phyloP scores from a whole-genome alignment of 371 early-diverging fungal genomes.

The Sporodiniella umbellata region DNA sequence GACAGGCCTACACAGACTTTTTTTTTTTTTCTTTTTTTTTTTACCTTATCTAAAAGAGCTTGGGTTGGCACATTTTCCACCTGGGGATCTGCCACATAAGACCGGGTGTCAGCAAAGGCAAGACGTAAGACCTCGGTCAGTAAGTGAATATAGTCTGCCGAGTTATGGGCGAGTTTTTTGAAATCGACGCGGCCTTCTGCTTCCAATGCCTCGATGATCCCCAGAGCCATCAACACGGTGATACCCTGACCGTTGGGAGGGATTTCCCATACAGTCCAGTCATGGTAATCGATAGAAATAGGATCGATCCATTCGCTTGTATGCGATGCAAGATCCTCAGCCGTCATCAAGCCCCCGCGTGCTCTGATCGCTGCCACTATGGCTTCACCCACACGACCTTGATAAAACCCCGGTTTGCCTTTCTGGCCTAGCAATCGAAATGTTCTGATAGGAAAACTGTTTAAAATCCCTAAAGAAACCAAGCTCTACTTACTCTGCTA shows the following conservation, averaged over 20 bases:
- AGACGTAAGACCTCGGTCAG: constrained; percentile 68
- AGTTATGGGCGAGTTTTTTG: constrained; percentile 47
- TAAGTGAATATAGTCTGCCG: constrained; percentile 63
- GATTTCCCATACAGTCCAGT: constrained; percentile 66
- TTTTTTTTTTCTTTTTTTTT: background rate
- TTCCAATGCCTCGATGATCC: constrained; percentile 64
- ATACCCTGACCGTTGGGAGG: constrained; percentile 83
- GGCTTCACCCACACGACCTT: constrained; percentile 71
- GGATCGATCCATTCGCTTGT: constrained; percentile 56
- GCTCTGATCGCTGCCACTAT: constrained; percentile 63
- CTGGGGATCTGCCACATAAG: constrained; percentile 69
- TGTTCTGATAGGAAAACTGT: constrained; percentile 43
- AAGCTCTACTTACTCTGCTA: constrained; percentile 50
- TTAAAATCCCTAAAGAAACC: no score
- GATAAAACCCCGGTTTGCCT: constrained; percentile 78
- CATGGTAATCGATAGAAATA: constrained; percentile 65
- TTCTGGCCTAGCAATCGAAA: constrained; percentile 57
- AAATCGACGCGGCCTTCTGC: constrained; percentile 37
- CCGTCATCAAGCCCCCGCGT: constrained; percentile 72
- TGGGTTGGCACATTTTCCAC: constrained; percentile 45
- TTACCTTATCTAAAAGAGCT: constrained; percentile 51
- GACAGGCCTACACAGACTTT: no score
- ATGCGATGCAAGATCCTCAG: constrained; percentile 73
- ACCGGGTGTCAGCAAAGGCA: constrained; percentile 75
- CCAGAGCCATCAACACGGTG: constrained; percentile 69